Percentiles rank a stretch among this genome's conserved stretches.
These are phyloP conservation scores for Colletotrichum horii DNA, from an alignment of 2,329 filamentous ascomycete genomes.

Conservation along the genomic window DNA sequence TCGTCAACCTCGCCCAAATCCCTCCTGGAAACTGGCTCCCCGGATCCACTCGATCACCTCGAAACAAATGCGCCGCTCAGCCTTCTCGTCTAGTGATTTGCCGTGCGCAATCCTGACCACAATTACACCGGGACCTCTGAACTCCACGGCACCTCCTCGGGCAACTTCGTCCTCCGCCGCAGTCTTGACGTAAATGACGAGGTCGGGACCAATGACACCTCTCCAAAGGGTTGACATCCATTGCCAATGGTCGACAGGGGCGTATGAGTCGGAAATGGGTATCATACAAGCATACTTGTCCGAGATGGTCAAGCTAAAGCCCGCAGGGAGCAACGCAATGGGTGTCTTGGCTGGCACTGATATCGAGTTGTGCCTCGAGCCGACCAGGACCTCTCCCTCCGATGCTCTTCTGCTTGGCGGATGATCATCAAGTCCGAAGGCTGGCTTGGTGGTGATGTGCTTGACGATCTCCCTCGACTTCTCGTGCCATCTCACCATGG, in stretches of 20 bases:
- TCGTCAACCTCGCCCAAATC: slow-evolving; percentile 13
- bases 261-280: slow-evolving; percentile 78
- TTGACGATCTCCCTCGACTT: slow-evolving; percentile 73
- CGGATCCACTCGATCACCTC: slow-evolving; percentile 85
- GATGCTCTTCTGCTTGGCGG: slow-evolving; percentile 11
- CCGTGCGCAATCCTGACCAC: slow-evolving; percentile 54
- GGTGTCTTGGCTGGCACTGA: slow-evolving; percentile 51
- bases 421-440: neutral
- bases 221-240: slow-evolving; percentile 97
- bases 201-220: slow-evolving; percentile 80
- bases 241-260: slow-evolving; percentile 91
- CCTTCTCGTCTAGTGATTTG: slow-evolving; percentile 67
- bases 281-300: slow-evolving; percentile 77
- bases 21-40: slow-evolving; percentile 46
- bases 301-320: slow-evolving; percentile 80
- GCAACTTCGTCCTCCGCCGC: slow-evolving; percentile 38
- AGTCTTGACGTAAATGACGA: slow-evolving; percentile 71
- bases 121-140: slow-evolving; percentile 59
- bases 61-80: slow-evolving; percentile 78
- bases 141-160: slow-evolving; percentile 58
- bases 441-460: slow-evolving; percentile 44
- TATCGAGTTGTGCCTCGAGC: neutral
- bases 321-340: slow-evolving; percentile 75
- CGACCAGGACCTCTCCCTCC: slow-evolving; percentile 4
- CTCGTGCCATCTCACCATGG: slow-evolving; percentile 76